These are phyloP conservation scores for Metarhizium brunneum DNA, from an alignment of 2,329 filamentous ascomycete genomes.

Conservation along the genomic window DNA sequence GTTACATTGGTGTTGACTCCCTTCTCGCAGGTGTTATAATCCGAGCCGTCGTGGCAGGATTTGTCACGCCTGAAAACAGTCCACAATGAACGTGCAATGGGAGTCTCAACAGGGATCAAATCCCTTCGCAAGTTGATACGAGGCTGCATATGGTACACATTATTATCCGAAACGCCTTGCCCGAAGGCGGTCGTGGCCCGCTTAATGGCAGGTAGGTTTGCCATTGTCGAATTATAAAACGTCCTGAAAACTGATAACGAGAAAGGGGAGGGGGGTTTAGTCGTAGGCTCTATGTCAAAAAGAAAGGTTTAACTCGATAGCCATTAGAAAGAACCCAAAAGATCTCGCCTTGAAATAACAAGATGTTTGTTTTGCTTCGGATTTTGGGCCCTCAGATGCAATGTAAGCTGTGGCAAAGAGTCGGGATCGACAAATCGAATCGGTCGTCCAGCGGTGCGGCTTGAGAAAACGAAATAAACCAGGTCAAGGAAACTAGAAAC, in stretches of 20 bases:
- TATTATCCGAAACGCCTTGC: slow-evolving; percentile 8
- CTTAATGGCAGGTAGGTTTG: background rate
- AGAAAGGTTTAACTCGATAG: slow-evolving; percentile 9
- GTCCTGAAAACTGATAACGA: slow-evolving; percentile 5
- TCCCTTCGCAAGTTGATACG: slow-evolving; percentile 17
- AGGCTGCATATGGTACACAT: slow-evolving; percentile 16
- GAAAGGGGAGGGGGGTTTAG: background rate
- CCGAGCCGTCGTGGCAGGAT: slow-evolving; percentile 6
- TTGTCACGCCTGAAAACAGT: slow-evolving; percentile 5
- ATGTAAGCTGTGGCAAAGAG: background rate
- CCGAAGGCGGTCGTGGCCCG: slow-evolving; percentile 5
- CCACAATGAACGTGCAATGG: slow-evolving; percentile 7
- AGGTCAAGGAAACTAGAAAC: background rate
- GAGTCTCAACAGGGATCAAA: background rate
- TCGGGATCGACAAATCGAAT: background rate
- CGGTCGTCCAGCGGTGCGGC: background rate
- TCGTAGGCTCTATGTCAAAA: background rate
- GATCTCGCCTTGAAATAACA: background rate
- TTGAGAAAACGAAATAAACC: background rate
- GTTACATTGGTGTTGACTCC: slow-evolving; percentile 43
- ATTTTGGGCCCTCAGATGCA: background rate
- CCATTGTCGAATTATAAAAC: slow-evolving; percentile 2
- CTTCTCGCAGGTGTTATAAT: slow-evolving; percentile 47
- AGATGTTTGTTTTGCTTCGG: background rate
- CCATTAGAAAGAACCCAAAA: slow-evolving; percentile 11